A percentile compares a stretch with the other conserved stretches of the same genome.
These are phyloP conservation scores for Kuraishia cidri DNA, from an alignment of 805 yeast genomes.

Conservation along the genomic window DNA sequence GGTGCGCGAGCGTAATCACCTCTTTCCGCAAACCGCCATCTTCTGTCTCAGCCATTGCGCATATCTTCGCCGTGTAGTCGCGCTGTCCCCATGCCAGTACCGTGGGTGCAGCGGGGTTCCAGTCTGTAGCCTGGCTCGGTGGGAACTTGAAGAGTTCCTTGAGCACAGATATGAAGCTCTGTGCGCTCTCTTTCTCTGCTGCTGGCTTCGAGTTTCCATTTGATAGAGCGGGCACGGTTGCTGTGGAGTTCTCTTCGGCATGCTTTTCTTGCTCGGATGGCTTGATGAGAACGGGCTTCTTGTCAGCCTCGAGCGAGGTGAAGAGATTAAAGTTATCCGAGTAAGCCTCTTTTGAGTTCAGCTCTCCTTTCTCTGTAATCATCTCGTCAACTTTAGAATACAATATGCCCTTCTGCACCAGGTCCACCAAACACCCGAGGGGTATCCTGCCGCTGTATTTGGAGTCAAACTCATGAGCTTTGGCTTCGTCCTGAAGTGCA, in stretches of 20 bases:
- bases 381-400: conserved; percentile 63
- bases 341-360: conserved; percentile 8
- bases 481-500: conserved; percentile 71
- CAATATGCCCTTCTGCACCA: conserved; percentile 81
- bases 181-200: conserved; percentile 3
- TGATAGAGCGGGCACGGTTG: conserved; percentile 2
- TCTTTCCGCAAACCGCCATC: conserved; percentile 2
- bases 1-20: conserved; percentile 1
- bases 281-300: conserved; percentile 5
- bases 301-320: conserved; percentile 41
- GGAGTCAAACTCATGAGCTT: conserved; percentile 47
- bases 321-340: conserved; percentile 32
- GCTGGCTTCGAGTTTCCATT: conserved; percentile 3
- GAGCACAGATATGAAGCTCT: conserved; percentile 26
- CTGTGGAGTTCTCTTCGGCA: not conserved
- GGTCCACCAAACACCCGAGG: conserved; percentile 72
- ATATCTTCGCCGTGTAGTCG: conserved; percentile 14
- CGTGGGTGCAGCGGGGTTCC: conserved; percentile 42
- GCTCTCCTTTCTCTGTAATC: conserved; percentile 22
- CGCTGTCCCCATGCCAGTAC: conserved; percentile 48
- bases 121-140: conserved; percentile 35
- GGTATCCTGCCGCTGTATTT: conserved; percentile 44
- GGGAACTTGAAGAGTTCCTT: conserved; percentile 27
- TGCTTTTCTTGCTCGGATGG: no score
- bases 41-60: conserved; percentile 11